Evolutionary conservation across 176 grass and related monocot genomes (phyloP).

Genomic region (Saccharum spontaneum): DNA sequence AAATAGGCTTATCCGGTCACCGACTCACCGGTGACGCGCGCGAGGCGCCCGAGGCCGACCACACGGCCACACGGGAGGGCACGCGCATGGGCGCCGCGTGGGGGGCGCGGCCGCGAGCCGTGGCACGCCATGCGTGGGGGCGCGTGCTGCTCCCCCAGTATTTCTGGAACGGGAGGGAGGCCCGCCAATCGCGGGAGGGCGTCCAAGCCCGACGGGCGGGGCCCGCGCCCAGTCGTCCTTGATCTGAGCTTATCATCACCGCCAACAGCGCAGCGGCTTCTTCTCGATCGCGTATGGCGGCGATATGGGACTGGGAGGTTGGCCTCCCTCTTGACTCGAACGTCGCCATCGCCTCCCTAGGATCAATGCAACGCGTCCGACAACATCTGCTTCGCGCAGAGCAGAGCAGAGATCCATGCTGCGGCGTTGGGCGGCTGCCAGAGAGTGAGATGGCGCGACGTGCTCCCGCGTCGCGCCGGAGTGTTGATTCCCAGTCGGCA

Average conservation of each 20-base stretch:
- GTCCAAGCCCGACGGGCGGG: not conserved
- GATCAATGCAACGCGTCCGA: not conserved
- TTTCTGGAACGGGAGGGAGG: conserved; percentile 5
- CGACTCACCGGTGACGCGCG: not conserved
- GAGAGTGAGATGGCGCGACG: not conserved
- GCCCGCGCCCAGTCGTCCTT: not conserved
- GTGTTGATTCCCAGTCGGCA: too few relatives aligned
- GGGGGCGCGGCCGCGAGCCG: not conserved
- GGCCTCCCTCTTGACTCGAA: not conserved
- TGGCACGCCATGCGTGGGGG: conserved; percentile 17
- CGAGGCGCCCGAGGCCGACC: not conserved
- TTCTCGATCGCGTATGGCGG: not conserved
- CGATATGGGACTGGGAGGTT: not conserved
- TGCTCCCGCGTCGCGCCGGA: not conserved
- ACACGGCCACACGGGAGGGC: conserved; percentile 3
- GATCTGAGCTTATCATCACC: not conserved
- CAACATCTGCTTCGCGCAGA: not conserved
- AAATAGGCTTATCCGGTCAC: conserved; percentile 29
- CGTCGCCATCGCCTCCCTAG: not conserved
- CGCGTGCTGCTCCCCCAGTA: conserved; percentile 2
- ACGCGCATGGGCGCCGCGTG: conserved; percentile 49
- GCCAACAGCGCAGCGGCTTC: not conserved
- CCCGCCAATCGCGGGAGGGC: not conserved
- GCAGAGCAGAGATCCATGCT: not conserved
- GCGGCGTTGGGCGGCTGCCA: not conserved